Base-by-base conservation (phyloP, 73 alveolate genomes). In the Paramecium biaurelia region DNA sequence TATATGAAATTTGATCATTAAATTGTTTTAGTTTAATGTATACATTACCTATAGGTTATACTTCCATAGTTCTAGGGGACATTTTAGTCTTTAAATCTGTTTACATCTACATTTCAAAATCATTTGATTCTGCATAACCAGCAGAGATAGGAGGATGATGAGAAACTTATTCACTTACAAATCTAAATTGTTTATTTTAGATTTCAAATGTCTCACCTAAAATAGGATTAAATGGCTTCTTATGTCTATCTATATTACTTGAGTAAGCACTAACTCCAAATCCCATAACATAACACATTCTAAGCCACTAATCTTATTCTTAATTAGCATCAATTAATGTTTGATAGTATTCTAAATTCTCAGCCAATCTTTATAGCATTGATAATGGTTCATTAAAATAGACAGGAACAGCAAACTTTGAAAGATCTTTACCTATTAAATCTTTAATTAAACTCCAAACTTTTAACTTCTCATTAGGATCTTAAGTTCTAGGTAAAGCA, bases 81-180 rank as follows among this genome's bases (percentile, higher is more conserved):
- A 98, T 97, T 21, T 93, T 88, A 37, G 96, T 97, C 21, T 95
- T 93, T 28, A 96, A 93, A 72, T 96, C 93, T 5, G 99, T 94
- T 86, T 97, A 95, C 90, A 98, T 98, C 94, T 95, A 94, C 57
- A 93, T 93, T 47, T 96, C 98, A 92, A 76, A 98, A 58, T 87
- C 93, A 21, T 95, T 94, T 0, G 96, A 88, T 68, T 95, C 98
- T 30, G 98, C 95, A 57, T 89, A 93, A 85, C 97, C 93, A 5
- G 99, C 99, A 0, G 99, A 95, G 4, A 97, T 95, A 35, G 98
- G 99, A 2, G 99, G 99, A 92, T 97, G 96, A 95, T 97, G 99
- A 26, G 96, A 57, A 1, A 97, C 99, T 89, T 97, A 96, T 76
- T 97, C 99, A 23, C 98, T 87, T 43, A 96, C 41, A 89, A 88